Conservation (phyloP, 179 eudicot genomes). For the Monotropa hypopitys region DNA sequence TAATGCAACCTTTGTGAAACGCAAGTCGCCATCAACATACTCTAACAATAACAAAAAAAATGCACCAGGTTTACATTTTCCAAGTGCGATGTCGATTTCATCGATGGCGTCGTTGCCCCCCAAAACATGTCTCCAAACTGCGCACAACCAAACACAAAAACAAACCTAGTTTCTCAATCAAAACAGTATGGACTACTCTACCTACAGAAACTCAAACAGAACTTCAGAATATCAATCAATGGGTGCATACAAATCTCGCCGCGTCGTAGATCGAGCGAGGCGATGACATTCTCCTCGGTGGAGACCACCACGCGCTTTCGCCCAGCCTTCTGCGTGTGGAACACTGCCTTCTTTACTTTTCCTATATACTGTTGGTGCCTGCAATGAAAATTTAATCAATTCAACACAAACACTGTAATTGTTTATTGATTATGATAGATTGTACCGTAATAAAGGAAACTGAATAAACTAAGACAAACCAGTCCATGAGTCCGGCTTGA, state of each 20-base stretch:
- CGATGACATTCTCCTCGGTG: slow-evolving; percentile 75
- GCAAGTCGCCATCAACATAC: background rate
- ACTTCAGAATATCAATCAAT: background rate
- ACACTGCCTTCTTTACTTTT: slow-evolving; percentile 79
- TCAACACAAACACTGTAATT: background rate
- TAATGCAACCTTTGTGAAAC: background rate
- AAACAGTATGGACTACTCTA: background rate
- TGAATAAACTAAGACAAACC: slow-evolving; percentile 24
- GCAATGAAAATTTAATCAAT: slow-evolving; percentile 7
- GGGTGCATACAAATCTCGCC: slow-evolving; percentile 73
- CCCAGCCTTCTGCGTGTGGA: slow-evolving; percentile 88
- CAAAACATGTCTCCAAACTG: slow-evolving; percentile 97
- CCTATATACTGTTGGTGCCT: slow-evolving; percentile 98
- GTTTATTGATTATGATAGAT: background rate
- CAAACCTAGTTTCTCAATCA: slow-evolving; percentile 3
- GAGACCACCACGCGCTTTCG: slow-evolving; percentile 92
- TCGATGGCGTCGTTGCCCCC: slow-evolving; percentile 68
- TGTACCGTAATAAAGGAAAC: background rate
- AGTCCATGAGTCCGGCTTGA: slow-evolving; percentile 93
- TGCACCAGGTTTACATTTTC: slow-evolving; percentile 51
- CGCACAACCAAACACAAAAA: slow-evolving; percentile 11
- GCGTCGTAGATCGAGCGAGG: slow-evolving; percentile 91
- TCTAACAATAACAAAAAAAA: background rate
- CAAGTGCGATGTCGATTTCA: slow-evolving; percentile 64
- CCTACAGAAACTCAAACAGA: background rate